Base-by-base conservation (phyloP, 192 early-diverging fungal genomes). In the Helicostylum pulchrum region DNA sequence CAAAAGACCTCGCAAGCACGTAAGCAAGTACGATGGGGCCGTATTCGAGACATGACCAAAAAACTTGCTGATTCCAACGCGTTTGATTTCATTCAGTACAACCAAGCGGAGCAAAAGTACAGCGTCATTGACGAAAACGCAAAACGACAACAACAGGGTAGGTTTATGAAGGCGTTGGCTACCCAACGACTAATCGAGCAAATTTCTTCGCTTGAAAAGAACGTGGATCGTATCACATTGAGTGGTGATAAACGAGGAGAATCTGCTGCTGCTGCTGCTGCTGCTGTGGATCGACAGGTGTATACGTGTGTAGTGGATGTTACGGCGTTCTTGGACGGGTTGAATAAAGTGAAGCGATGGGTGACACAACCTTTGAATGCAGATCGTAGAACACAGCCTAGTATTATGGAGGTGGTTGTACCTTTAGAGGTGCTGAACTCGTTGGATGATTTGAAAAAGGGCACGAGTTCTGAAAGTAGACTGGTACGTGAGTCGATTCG, bases 401-500 rank as follows among this genome's bases (percentile, higher is more conserved):
- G 55, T 9, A 70, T 70, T 14, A 72, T 75, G 51, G 67, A 77
- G 32, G 66, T 85, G 9, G 73, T 85, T 70, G 77, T 85, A 11
- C 83, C 83, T 2, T 63, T 83, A 19, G 79, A 85, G 59, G 78
- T 78, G 4, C 77, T 85, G 67, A 77, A 85, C 64, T 62, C 70
- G 8, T 74, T 85, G 43, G 83, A 85, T 68, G 46, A 70, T 30
- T 66, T 73, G 12, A 85, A 85, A 58, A 85, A 85, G 61, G 83
- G 83, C 14, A 65, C 62, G 5, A 71, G 71, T 10, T 72, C 75
- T 55, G 75, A 70, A 56, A 85, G 83, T 47, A 58, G 70, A 1
- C 74, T 77, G 42, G 73, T 81, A 2, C 59, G 83, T 64, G 83
- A 85, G 49, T 78, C 83, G 11, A 85, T 85, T 60, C 73, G 83